Evolutionary conservation across 2,329 filamentous ascomycete genomes (phyloP).

Genomic region (Arthrobotrys musiformis): DNA sequence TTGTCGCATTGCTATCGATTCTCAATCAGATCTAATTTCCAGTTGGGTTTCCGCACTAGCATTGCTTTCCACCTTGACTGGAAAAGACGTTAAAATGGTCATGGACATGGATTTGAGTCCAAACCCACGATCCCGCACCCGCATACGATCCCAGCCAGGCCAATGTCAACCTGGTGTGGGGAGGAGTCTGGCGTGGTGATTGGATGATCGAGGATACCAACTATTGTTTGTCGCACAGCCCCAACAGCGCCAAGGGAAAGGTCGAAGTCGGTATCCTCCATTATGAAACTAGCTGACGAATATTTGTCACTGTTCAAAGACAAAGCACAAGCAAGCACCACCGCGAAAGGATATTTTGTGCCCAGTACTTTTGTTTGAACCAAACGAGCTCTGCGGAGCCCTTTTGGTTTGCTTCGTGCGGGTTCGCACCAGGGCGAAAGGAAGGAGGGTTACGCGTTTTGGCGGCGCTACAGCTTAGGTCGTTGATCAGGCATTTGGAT

Average conservation of each 20-base stretch:
- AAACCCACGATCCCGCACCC: constrained; percentile 14
- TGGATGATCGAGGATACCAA: constrained; percentile 8
- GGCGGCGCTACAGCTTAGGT: not conserved
- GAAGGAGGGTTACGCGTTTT: constrained; percentile 12
- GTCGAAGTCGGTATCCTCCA: not conserved
- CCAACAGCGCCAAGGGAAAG: constrained; percentile 51
- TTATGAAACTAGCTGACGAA: constrained; percentile 49
- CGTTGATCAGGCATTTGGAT: not conserved
- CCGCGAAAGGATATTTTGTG: not conserved
- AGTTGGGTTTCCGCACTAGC: not conserved
- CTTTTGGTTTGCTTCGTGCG: not conserved
- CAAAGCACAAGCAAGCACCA: not conserved
- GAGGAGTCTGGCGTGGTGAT: constrained; percentile 10
- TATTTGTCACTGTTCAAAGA: constrained; percentile 42
- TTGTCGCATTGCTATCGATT: not conserved
- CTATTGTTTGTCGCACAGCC: constrained; percentile 41
- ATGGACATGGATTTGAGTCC: not conserved
- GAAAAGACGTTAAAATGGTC: not conserved
- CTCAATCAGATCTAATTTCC: not conserved
- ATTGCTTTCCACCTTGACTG: not conserved
- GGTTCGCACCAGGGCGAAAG: not conserved
- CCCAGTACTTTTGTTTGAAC: not conserved
- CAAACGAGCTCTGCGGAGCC: constrained; percentile 7
- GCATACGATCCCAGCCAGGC: constrained; percentile 9
- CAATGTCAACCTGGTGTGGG: not conserved